Conservation (phyloP, 1,139 yeast species). For the Geotrichum europaeum region DNA sequence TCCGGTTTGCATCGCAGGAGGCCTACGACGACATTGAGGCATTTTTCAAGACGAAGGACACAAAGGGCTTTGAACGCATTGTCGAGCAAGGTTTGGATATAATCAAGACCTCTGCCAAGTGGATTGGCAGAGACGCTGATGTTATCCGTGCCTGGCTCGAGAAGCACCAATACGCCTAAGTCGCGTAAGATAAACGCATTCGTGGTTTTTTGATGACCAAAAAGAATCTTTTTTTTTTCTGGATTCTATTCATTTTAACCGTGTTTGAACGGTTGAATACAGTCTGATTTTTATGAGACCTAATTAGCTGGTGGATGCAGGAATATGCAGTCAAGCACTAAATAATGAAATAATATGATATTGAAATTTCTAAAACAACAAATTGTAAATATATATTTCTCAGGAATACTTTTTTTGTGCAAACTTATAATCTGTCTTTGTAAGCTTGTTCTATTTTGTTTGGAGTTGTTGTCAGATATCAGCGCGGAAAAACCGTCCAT, state of each 20-base stretch:
- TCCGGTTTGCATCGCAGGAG: constrained; percentile 43
- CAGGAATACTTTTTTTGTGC: no score
- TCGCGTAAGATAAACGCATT: constrained; percentile 21
- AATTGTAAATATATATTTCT: no score
- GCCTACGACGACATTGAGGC: constrained; percentile 42
- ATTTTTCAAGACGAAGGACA: constrained; percentile 53
- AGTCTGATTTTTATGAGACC: background rate
- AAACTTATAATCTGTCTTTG: no score
- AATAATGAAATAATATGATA: no score
- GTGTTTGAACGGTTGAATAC: no score
- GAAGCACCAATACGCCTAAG: constrained; percentile 18
- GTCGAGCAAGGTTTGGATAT: constrained; percentile 32
- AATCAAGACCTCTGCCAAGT: constrained; percentile 28
- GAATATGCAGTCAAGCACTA: no score
- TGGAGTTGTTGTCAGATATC: no score
- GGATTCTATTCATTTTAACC: background rate
- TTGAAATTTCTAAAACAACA: no score
- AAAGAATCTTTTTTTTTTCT: no score
- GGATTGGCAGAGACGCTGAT: constrained; percentile 32
- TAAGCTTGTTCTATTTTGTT: no score
- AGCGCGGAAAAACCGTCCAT: no score
- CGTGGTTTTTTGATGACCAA: no score
- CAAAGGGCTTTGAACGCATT: constrained; percentile 37
- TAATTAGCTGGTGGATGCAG: background rate
- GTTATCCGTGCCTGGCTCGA: constrained; percentile 33